Conservation (phyloP, 768 basidiomycete species). For the Amanita exitialis region DNA sequence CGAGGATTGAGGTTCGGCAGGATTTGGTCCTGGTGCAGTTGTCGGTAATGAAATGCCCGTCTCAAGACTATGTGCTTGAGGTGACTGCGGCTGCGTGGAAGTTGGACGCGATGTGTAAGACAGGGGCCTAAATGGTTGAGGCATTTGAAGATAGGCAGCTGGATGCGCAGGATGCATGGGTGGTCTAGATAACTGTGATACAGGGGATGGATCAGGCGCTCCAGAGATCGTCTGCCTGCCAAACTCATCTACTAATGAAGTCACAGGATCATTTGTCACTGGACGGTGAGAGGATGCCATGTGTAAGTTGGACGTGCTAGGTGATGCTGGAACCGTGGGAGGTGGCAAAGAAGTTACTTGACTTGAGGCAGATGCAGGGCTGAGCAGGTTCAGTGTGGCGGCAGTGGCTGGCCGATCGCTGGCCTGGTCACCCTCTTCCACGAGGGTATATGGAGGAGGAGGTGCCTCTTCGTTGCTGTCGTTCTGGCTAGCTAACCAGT, state of each 20-base stretch:
- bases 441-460: slow-evolving; percentile 61
- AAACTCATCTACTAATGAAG: slow-evolving; percentile 27
- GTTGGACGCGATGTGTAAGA: slow-evolving; percentile 1
- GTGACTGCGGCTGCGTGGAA: slow-evolving; percentile 5
- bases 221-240: slow-evolving; percentile 23
- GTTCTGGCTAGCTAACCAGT: slow-evolving; percentile 38
- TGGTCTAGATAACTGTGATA: slow-evolving; percentile 17
- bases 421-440: slow-evolving; percentile 24
- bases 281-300: neutral
- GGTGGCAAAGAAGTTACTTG: slow-evolving; percentile 5
- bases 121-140: neutral
- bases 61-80: slow-evolving; percentile 3
- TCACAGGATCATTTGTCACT: slow-evolving; percentile 10
- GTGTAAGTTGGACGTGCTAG: slow-evolving; percentile 2
- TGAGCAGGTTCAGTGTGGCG: neutral
- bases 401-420: neutral
- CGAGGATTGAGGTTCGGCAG: slow-evolving; percentile 7
- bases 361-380: neutral
- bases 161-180: slow-evolving; percentile 22
- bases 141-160: neutral
- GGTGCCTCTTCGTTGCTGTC: slow-evolving; percentile 41
- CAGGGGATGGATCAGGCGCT: slow-evolving; percentile 4
- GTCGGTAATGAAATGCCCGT: neutral
- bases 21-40: slow-evolving; percentile 2
- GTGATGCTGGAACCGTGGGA: slow-evolving; percentile 5